Base-by-base conservation (phyloP, 225 moss, liverwort and hornwort genomes). In the Rhytidiadelphus loreus region DNA sequence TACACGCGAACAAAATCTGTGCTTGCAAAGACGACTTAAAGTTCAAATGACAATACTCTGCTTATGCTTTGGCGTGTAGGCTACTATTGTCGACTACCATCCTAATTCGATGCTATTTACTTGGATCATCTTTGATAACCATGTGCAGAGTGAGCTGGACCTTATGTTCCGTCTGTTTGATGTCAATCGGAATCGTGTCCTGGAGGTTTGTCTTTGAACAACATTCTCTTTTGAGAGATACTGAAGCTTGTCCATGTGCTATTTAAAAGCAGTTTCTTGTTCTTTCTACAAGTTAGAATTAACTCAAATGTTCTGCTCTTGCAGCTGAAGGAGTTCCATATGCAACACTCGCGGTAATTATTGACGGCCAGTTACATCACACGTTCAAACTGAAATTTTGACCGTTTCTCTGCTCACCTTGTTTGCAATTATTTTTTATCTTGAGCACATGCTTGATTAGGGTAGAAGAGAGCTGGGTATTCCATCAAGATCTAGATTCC, bases 81-180 rank as follows among this genome's bases (percentile, higher is more conserved):
- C 37, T 82, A 71, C 35, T 64, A 24, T 78, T 64, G 24, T 77
- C 29, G 16, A 72, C 58, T 82, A 58, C 35, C 28, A 50, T 83
- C 62, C 70, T 57, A 79, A 39, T 64, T 73, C 52, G 74, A 56
- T 88, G 35, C 56, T 88, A 68, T 68, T 64, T 85, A 52, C 66
- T 90, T 80, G 78, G 59, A 68, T 56, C 65, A 43, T 62, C 77
- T 62, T 92, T 63, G 64, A 82, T 85, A 52, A 81, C 30, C 58
- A 52, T 83, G 61, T 95, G 87, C 93, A 97, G 93, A 96, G 94
- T 92, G 97, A 97, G 91, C 90, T 96, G 82, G 96, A 96, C 87
- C 94, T 97, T 61, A 89, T 96, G 73, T 96, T 96, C 85, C 90
- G 92, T 37, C 93, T 97, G 73, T 94, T 97, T 85, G 97, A 97